Evolutionary conservation across 169 alveolate genomes (phyloP), one percentile per base, ranked within the genome.

Genomic region (Plasmodium yoelii): DNA sequence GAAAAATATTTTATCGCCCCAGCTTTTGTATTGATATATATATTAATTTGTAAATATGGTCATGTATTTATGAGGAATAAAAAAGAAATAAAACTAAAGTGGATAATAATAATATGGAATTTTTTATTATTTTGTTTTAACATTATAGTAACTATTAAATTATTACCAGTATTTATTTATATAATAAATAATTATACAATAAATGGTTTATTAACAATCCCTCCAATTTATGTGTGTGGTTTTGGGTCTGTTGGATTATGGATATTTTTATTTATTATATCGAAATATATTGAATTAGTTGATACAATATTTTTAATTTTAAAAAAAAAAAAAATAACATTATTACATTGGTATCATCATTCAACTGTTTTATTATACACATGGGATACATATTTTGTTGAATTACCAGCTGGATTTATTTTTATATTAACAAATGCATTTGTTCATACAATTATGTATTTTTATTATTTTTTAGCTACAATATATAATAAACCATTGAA

Each of bases 331-430:
- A 77, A 91, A 15, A 80, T 95, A 12, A 87, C 94, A 7, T 91
- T 95, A 46, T 87, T 95, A 44, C 97, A 94, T 88, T 94, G 97
- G 97, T 95, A 92, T 73, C 98, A 95, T 84, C 98, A 95, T 73
- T 92, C 93, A 24, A 95, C 97, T 5, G 98, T 95, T 56, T 93
- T 95, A 61, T 88, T 94, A 72, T 95, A 94, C 92, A 94, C 96
- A 63, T 95, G 98, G 97, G 95, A 95, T 59, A 96, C 97, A 13
- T 94, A 89, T 88, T 86, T 46, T 47, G 88, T 63, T 5, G 95
- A 93, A 87, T 93, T 89, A 87, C 95, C 97, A 5, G 93, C 96
- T 28, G 98, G 97, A n/a, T 88, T 94, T 28, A 67, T 75, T 60
- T 94, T 94, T 39, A 92, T 90, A 13, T 89, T 95, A n/a, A 94